Percentiles rank a stretch among this genome's conserved stretches.
Conservation (phyloP, 805 yeast genomes). For the Wickerhamomyces rabaulensis region DNA sequence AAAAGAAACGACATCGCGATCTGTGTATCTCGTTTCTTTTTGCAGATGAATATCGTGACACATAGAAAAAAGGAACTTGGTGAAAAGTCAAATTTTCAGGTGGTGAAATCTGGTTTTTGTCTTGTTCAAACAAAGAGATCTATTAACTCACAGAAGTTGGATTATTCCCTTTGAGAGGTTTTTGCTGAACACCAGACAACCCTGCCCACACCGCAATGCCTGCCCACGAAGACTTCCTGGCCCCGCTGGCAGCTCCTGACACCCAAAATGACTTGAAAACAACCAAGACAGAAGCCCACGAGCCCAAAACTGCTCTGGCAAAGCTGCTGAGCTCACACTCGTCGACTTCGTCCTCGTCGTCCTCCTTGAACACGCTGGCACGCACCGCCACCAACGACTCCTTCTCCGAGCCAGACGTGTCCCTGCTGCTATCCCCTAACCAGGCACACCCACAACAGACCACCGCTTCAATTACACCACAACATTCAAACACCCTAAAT, state of each 20-base stretch:
- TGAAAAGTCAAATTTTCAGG: too few relatives aligned
- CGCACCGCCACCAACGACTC: not conserved
- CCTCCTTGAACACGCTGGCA: not conserved
- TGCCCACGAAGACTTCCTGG: not conserved
- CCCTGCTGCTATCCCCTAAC: not conserved
- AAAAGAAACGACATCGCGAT: too few relatives aligned
- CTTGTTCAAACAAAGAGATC: too few relatives aligned
- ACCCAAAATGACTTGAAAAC: not conserved
- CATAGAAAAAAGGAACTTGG: not conserved
- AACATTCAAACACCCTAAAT: not conserved
- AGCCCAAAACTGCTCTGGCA: not conserved
- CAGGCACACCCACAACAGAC: not conserved
- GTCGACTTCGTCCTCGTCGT: slow-evolving; percentile 3
- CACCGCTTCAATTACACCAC: not conserved
- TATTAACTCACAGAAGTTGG: too few relatives aligned
- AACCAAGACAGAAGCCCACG: not conserved
- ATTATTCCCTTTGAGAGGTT: too few relatives aligned
- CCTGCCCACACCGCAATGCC: not conserved
- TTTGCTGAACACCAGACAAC: not conserved
- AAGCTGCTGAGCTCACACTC: not conserved
- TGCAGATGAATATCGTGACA: too few relatives aligned
- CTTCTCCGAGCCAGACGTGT: not conserved
- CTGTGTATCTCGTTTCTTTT: too few relatives aligned
- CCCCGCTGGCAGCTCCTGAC: not conserved
- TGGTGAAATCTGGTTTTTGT: too few relatives aligned